Percentiles rank a stretch among this genome's conserved stretches.
phyloP scores from a whole-genome alignment of 306 rosid genomes.

The Carpinus viminea region DNA sequence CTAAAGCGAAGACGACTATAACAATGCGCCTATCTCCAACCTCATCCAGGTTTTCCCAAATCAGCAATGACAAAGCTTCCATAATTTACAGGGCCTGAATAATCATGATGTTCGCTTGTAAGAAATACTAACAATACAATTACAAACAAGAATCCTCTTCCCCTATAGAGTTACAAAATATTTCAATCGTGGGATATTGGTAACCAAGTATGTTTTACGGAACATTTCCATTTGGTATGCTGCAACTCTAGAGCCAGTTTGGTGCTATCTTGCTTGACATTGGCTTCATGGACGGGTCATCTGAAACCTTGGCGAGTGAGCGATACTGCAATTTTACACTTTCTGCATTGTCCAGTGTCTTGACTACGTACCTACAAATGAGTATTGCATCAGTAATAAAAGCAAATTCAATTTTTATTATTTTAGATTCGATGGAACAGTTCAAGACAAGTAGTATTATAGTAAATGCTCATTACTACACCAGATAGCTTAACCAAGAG shows the following conservation, averaged over 20 bases:
- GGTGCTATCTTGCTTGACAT: constrained; percentile 68
- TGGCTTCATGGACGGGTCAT: constrained; percentile 58
- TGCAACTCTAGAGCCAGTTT: constrained; percentile 63
- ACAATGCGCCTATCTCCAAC: constrained; percentile 26
- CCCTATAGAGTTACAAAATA: constrained; percentile 12
- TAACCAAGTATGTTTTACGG: constrained; percentile 1
- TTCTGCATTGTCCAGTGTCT: constrained; percentile 98
- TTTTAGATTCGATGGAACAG: neutral
- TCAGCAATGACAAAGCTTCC: constrained; percentile 34
- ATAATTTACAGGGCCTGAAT: constrained; percentile 36
- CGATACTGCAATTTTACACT: constrained; percentile 98
- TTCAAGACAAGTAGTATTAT: neutral
- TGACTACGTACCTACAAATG: constrained; percentile 83
- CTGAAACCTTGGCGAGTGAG: constrained; percentile 78
- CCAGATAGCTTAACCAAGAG: neutral
- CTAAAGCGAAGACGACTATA: constrained; percentile 20
- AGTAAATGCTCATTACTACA: neutral
- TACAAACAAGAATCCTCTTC: constrained; percentile 18
- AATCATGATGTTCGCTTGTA: constrained; percentile 27
- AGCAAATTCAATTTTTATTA: constrained; percentile 11
- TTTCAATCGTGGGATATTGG: constrained; percentile 24
- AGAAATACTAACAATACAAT: constrained; percentile 31
- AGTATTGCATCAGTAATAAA: constrained; percentile 22
- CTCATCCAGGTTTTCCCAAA: constrained; percentile 27
- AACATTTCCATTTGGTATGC: constrained; percentile 6